Percentiles rank a stretch among this genome's conserved stretches.
Conservation (phyloP, 768 basidiomycete genomes). For the Hygrophoropsis aurantiaca region DNA sequence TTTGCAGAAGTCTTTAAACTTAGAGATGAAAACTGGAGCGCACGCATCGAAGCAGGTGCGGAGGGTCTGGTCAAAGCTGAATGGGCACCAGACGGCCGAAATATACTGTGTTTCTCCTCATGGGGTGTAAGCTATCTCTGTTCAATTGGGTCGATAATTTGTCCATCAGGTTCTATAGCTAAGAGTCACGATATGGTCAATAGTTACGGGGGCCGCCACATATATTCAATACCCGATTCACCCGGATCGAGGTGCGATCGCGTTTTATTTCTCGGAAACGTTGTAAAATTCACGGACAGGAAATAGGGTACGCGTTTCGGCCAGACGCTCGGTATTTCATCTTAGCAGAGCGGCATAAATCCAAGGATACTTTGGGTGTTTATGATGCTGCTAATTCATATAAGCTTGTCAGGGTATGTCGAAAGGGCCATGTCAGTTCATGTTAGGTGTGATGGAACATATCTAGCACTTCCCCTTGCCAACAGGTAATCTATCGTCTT, state of each 20-base stretch:
- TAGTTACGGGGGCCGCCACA: slow-evolving; percentile 70
- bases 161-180: slow-evolving; percentile 56
- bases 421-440: slow-evolving; percentile 3
- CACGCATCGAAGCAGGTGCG: slow-evolving; percentile 74
- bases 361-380: slow-evolving; percentile 82
- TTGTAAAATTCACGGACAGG: slow-evolving; percentile 1
- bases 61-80: slow-evolving; percentile 87
- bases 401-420: slow-evolving; percentile 64
- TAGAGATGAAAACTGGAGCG: slow-evolving; percentile 75
- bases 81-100: slow-evolving; percentile 87
- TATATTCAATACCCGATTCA: slow-evolving; percentile 87
- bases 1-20: slow-evolving; percentile 78
- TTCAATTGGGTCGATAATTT: too few species aligned
- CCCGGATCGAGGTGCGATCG: slow-evolving; percentile 65
- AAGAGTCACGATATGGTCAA: slow-evolving; percentile 83
- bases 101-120: slow-evolving; percentile 86
- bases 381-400: slow-evolving; percentile 76
- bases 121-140: slow-evolving; percentile 72
- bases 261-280: not conserved
- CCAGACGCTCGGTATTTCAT: slow-evolving; percentile 82
- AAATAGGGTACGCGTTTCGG: slow-evolving; percentile 72
- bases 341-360: slow-evolving; percentile 86
- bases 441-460: slow-evolving; percentile 17
- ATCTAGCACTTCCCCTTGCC: slow-evolving; percentile 80
- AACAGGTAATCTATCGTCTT: slow-evolving; percentile 67